Conservation (phyloP, 352 stramenopile genomes). For the Phytophthora palmivora region DNA sequence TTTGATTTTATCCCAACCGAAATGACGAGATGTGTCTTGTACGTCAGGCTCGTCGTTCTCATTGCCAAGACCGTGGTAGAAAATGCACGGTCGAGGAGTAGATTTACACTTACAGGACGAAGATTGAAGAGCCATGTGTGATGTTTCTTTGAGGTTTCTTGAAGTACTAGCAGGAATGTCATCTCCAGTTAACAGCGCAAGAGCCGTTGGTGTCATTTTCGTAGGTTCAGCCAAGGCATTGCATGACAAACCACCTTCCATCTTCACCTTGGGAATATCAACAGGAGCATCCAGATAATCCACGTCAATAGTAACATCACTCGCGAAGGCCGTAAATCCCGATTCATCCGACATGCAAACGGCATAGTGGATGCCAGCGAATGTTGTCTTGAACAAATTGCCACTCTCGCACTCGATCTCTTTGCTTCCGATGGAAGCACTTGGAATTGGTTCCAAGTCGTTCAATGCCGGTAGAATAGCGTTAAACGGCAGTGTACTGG, state of each 20-base stretch:
- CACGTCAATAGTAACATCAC: slow-evolving; percentile 42
- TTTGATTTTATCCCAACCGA: slow-evolving; percentile 27
- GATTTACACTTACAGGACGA: no score
- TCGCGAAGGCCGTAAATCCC: slow-evolving; percentile 38
- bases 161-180: neutral
- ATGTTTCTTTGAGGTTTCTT: slow-evolving; percentile 12
- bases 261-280: slow-evolving; percentile 1
- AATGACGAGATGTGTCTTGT: slow-evolving; percentile 27
- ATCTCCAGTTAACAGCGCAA: slow-evolving; percentile 25
- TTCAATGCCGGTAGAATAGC: slow-evolving; percentile 33
- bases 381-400: slow-evolving; percentile 38
- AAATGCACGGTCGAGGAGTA: no score
- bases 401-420: slow-evolving; percentile 30
- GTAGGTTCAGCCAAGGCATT: neutral
- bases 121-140: slow-evolving; percentile 19
- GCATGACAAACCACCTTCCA: slow-evolving; percentile 9
- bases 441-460: slow-evolving; percentile 9
- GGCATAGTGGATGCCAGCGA: slow-evolving; percentile 29
- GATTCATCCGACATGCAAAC: slow-evolving; percentile 28
- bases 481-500: slow-evolving; percentile 25
- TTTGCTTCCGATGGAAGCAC: slow-evolving; percentile 15
- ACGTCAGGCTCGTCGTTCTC: slow-evolving; percentile 12
- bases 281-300: slow-evolving; percentile 26
- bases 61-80: slow-evolving; percentile 15
- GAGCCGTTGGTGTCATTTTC: slow-evolving; percentile 11